Conservation (phyloP, 495 filamentous ascomycete species). For the Penicillium coffeae region DNA sequence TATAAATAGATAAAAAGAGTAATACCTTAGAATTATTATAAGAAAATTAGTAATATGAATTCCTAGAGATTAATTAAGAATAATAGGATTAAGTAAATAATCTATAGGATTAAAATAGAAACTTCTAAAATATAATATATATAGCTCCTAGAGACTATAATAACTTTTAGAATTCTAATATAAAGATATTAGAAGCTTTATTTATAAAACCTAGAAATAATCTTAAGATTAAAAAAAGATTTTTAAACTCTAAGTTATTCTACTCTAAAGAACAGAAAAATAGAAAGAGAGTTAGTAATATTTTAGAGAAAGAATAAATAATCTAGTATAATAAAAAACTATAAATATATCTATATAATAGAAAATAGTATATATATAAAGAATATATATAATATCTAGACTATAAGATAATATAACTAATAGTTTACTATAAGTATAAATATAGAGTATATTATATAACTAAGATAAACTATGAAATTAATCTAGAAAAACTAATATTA, state of each 20-base stretch:
- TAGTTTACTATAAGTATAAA: not conserved
- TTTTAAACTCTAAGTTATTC: not conserved
- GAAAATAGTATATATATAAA: not conserved
- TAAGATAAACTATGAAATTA: not conserved
- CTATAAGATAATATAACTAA: not conserved
- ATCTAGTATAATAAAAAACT: not conserved
- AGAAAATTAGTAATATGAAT: not conserved
- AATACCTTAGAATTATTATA: not conserved
- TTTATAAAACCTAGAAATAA: not conserved
- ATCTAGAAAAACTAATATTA: not conserved
- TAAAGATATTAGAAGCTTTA: not conserved
- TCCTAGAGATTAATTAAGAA: not conserved
- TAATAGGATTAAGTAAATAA: not conserved
- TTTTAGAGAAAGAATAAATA: too few species aligned
- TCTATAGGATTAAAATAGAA: not conserved
- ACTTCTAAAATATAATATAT: not conserved
- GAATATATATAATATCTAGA: not conserved
- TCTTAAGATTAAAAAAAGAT: not conserved
- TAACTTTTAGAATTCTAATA: too few species aligned
- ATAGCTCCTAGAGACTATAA: too few species aligned
- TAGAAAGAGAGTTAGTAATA: not conserved
- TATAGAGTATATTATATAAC: not conserved
- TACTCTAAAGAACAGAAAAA: not conserved
- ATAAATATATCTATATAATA: constrained; percentile 2
- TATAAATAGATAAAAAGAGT: too few species aligned